These are phyloP conservation scores for Colletotrichum liaoningense DNA, from an alignment of 2,329 filamentous ascomycete species.

Conservation along the genomic window DNA sequence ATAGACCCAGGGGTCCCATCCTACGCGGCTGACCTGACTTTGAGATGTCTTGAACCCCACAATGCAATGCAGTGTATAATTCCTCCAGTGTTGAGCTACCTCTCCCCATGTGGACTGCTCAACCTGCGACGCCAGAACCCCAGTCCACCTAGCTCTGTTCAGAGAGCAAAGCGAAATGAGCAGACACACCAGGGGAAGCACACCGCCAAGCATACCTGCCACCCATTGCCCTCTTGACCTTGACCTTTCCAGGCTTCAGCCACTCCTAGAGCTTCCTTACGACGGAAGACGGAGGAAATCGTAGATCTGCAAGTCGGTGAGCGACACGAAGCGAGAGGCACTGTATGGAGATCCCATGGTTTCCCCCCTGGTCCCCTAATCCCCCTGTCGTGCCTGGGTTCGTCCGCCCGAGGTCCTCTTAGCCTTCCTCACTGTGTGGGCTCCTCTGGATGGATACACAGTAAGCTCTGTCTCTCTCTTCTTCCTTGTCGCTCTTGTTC, in stretches of 20 bases:
- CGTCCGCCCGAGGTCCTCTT: background rate
- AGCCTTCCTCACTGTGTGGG: constrained; percentile 25
- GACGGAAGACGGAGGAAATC: background rate
- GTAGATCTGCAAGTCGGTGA: constrained; percentile 28
- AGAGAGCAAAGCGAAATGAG: constrained; percentile 28
- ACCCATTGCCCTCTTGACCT: background rate
- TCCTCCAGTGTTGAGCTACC: background rate
- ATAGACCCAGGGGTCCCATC: background rate
- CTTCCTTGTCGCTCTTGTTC: background rate
- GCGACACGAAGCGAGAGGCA: constrained; percentile 21
- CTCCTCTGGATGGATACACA: background rate
- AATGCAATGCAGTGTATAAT: background rate
- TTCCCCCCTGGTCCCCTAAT: background rate
- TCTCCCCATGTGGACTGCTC: background rate
- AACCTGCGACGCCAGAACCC: background rate
- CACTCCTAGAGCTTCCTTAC: background rate
- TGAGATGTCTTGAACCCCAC: background rate
- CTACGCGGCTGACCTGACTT: background rate
- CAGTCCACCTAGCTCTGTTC: background rate
- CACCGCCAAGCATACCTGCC: background rate
- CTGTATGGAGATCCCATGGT: constrained; percentile 19
- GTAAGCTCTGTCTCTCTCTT: background rate
- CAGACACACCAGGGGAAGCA: constrained; percentile 3
- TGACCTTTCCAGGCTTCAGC: no score
- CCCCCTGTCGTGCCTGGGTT: background rate